Percentiles rank a stretch among this genome's conserved stretches.
phyloP scores from a whole-genome alignment of 306 rosid species.

The Cicer pinnatifidum region DNA sequence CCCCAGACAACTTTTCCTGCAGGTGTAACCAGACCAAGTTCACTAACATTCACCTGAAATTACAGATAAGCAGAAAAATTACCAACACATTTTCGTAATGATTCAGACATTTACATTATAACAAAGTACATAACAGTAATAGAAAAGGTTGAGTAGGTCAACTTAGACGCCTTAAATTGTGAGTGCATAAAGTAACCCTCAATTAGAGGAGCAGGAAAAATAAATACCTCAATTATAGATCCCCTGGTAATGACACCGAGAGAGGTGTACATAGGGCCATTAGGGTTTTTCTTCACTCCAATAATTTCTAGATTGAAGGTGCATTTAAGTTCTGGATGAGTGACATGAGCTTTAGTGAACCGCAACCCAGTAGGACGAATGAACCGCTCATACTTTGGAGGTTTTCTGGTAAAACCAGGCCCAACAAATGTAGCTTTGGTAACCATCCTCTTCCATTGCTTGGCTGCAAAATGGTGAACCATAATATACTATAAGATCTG shows the following conservation, averaged over 20 bases:
- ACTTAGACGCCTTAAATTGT: neutral
- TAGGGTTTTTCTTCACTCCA: conserved; percentile 94
- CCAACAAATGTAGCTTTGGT: conserved; percentile 97
- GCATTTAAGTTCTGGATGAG: conserved; percentile 95
- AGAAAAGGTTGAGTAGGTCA: neutral
- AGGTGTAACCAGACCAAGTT: conserved; percentile 93
- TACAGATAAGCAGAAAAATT: conserved; percentile 20
- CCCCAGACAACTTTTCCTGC: conserved; percentile 99
- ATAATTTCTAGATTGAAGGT: conserved; percentile 90
- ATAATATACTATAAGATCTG: neutral
- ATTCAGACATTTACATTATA: neutral
- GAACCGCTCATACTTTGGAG: conserved; percentile 92
- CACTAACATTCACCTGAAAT: conserved; percentile 88
- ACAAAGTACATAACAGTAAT: neutral
- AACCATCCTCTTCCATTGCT: conserved; percentile 98
- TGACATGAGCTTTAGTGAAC: conserved; percentile 91
- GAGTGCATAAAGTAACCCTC: conserved; percentile 8
- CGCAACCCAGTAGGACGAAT: conserved; percentile 88
- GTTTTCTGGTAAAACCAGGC: conserved; percentile 88
- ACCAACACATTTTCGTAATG: conserved; percentile 3
- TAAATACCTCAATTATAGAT: conserved; percentile 81
- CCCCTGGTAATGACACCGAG: conserved; percentile 95
- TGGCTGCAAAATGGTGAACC: conserved; percentile 58
- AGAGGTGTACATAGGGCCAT: conserved; percentile 87
- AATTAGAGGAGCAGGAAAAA: conserved; percentile 2